Percentiles rank a stretch among this genome's conserved stretches.
These are phyloP conservation scores for Rhizopus arrhizus DNA, from an alignment of 371 early-diverging fungal genomes.

Conservation along the genomic window DNA sequence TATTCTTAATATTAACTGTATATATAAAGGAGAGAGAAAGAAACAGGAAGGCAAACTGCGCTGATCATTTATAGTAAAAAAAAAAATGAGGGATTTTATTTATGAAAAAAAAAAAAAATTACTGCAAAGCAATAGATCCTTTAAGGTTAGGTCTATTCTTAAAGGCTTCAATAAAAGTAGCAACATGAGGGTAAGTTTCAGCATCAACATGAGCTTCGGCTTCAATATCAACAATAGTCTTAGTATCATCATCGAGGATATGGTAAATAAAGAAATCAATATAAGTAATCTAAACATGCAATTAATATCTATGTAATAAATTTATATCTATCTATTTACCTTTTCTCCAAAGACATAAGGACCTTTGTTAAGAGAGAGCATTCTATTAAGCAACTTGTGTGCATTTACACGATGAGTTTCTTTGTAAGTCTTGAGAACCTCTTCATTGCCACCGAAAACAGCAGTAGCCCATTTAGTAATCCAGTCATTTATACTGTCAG, in stretches of 20 bases:
- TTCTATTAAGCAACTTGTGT: slow-evolving; percentile 11
- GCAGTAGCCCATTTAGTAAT: not conserved
- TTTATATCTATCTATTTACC: not conserved
- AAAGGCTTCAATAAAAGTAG: slow-evolving; percentile 17
- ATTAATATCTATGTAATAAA: not conserved
- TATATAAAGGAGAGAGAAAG: too few relatives aligned
- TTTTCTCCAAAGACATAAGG: slow-evolving; percentile 30
- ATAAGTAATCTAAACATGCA: slow-evolving; percentile 22
- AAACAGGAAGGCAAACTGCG: too few relatives aligned
- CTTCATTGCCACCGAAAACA: slow-evolving; percentile 3
- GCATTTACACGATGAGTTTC: not conserved
- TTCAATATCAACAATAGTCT: not conserved
- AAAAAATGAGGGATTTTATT: too few relatives aligned
- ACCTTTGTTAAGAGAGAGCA: slow-evolving; percentile 12
- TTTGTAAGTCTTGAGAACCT: slow-evolving; percentile 8
- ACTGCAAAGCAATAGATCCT: not conserved
- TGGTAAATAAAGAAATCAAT: slow-evolving; percentile 33
- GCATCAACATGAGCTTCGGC: not conserved
- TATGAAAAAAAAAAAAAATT: too few relatives aligned
- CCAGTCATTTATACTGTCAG: slow-evolving; percentile 26
- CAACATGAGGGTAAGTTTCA: slow-evolving; percentile 7
- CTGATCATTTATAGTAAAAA: too few relatives aligned
- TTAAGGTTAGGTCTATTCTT: slow-evolving; percentile 20
- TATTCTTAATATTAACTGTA: too few relatives aligned
- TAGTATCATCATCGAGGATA: slow-evolving; percentile 18